Conservation (phyloP, 2,329 filamentous ascomycete species). For the Ceratocystiopsis minuta region DNA sequence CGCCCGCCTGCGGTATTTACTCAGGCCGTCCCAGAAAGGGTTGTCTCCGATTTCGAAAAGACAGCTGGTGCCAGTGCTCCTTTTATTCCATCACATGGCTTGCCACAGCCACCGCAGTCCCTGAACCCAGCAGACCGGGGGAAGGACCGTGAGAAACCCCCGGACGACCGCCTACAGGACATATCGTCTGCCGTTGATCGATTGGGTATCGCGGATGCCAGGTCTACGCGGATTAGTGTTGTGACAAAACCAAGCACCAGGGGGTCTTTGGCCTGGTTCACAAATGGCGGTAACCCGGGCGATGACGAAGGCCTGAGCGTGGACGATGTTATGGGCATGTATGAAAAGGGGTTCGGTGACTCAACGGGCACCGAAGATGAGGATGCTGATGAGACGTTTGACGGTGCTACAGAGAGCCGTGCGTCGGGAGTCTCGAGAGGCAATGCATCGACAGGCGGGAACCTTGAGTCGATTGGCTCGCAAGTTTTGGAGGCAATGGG, state of each 20-base stretch:
- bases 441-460: no score
- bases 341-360: conserved; percentile 43
- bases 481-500: conserved; percentile 23
- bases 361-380: conserved; percentile 27
- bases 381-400: conserved; percentile 9
- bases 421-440: no score
- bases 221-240: background rate
- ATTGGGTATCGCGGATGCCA: no score
- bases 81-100: conserved; percentile 6
- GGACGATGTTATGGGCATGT: conserved; percentile 54
- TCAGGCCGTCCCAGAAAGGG: no score
- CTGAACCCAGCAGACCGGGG: no score
- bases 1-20: conserved; percentile 16
- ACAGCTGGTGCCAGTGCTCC: background rate
- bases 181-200: no score
- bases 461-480: conserved; percentile 12
- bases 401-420: conserved; percentile 2
- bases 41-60: no score
- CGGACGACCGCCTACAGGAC: no score
- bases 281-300: conserved; percentile 15
- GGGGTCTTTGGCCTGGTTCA: conserved; percentile 34
- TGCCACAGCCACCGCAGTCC: background rate
- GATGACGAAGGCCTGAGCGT: conserved; percentile 40
- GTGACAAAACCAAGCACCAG: conserved; percentile 62
- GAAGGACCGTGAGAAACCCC: no score